Evolutionary conservation across 2,329 filamentous ascomycete genomes (phyloP), one percentile per base, ranked within the genome.

Genomic region (Phyllosticta citriasiana): DNA sequence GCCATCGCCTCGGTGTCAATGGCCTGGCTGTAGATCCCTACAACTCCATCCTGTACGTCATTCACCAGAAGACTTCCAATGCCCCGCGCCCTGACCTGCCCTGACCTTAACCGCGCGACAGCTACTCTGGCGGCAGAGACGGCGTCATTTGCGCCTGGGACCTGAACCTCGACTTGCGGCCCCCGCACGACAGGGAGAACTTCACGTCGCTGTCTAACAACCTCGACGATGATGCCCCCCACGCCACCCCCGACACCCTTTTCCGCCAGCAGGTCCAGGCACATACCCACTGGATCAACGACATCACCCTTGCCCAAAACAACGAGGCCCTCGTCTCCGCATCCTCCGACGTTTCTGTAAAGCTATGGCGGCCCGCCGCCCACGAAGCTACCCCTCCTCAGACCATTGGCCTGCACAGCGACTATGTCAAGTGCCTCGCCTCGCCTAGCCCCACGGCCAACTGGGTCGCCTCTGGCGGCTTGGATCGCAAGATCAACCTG

Each of bases 71-170:
- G 19, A 22, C 12, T 51, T 33, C 59, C 52, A 57, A n/a, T 22
- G 19, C 19, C 51, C 59, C 40, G 47, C 40, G 33, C 35, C 57
- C 27, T 35, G 22, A 7, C 27, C 55, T 61, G 64, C 53, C 62
- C 64, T 63, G 53, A 60, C 40, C 40, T 54, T 58, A 53, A 54
- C 47, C 16, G 50, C 50, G 14, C 22, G 67, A 63, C 67, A 97
- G 92, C 69, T 99, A 97, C 77, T 97, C 94, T 54, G 94, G 91
- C 66, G 94, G 94, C 63, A 88, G 94, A 71, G 94, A 99, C 76
- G 94, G 94, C 68, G 88, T 94, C 57, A 88, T 99, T 67, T 99
- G 94, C 77, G 91, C 93, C 64, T 99, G 94, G 94, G 87, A 97
- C 74, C 79, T 97, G 59, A 84, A 90, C 69, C 84, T 89, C 70